Conservation (phyloP, 345 rosid genomes). For the Brassica juncea region DNA sequence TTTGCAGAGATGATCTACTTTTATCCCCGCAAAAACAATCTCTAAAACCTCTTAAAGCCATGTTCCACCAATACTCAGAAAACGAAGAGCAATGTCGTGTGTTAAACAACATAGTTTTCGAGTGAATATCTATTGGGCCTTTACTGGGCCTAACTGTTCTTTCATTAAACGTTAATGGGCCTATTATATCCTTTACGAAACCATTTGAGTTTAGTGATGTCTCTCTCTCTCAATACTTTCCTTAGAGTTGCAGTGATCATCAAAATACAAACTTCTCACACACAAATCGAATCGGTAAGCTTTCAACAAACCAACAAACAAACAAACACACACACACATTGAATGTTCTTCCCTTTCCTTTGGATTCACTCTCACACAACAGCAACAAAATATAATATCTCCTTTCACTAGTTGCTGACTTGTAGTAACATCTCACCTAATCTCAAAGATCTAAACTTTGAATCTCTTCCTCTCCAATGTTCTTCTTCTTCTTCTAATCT, state of each 20-base stretch:
- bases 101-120: neutral
- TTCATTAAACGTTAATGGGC: neutral
- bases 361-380: conserved; percentile 21
- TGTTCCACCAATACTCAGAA: no score
- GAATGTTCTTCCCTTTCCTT: conserved; percentile 3
- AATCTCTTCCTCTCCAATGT: neutral
- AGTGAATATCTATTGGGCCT: neutral
- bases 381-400: neutral
- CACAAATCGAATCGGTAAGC: neutral
- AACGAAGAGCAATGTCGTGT: no score
- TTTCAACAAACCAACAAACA: conserved; percentile 9
- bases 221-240: neutral
- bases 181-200: neutral
- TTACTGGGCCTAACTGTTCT: neutral
- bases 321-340: conserved; percentile 4
- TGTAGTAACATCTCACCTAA: conserved; percentile 25
- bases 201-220: neutral
- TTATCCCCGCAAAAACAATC: no score
- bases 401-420: conserved; percentile 13
- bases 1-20: no score
- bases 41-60: no score
- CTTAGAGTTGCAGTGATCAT: neutral
- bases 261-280: neutral
- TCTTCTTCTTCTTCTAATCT: conserved; percentile 3
- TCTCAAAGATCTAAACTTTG: conserved; percentile 11